Conservation (phyloP, 140 eudicot genomes). For the Cichorium intybus region DNA sequence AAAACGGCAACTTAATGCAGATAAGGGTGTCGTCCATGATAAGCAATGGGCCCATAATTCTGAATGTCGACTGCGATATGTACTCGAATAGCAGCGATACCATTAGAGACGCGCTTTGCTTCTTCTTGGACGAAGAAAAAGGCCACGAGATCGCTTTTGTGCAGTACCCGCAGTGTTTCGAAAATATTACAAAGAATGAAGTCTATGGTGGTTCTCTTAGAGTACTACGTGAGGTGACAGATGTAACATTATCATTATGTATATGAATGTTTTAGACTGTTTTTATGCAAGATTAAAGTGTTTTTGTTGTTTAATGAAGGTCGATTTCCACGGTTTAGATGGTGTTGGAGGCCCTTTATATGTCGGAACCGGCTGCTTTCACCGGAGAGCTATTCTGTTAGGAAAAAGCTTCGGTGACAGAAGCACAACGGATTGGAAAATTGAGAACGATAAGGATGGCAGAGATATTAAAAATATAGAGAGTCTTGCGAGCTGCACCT, state of each 20-base stretch:
- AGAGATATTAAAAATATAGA: slow-evolving; percentile 24
- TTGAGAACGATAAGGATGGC: neutral
- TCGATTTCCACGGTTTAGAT: slow-evolving; percentile 74
- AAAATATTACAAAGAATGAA: slow-evolving; percentile 71
- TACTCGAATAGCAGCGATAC: slow-evolving; percentile 65
- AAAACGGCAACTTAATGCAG: slow-evolving; percentile 35
- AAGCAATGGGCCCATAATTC: slow-evolving; percentile 75
- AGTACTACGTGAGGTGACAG: slow-evolving; percentile 44
- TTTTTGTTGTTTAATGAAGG: slow-evolving; percentile 39
- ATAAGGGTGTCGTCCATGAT: slow-evolving; percentile 79
- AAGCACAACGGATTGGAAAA: slow-evolving; percentile 42
- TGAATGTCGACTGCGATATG: slow-evolving; percentile 94
- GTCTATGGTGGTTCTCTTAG: slow-evolving; percentile 49
- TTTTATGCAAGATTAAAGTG: neutral
- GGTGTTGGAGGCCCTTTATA: slow-evolving; percentile 82
- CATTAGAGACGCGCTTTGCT: slow-evolving; percentile 82
- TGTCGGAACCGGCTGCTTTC: slow-evolving; percentile 88
- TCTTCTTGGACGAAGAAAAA: slow-evolving; percentile 76
- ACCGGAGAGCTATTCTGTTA: slow-evolving; percentile 59
- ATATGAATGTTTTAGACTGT: neutral
- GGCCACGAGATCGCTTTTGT: slow-evolving; percentile 82
- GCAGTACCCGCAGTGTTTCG: slow-evolving; percentile 74
- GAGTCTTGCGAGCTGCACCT: slow-evolving; percentile 59
- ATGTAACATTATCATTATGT: neutral
- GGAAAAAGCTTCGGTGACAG: slow-evolving; percentile 48